Base-by-base conservation (phyloP, 495 filamentous ascomycete genomes). In the Xylaria curta region DNA sequence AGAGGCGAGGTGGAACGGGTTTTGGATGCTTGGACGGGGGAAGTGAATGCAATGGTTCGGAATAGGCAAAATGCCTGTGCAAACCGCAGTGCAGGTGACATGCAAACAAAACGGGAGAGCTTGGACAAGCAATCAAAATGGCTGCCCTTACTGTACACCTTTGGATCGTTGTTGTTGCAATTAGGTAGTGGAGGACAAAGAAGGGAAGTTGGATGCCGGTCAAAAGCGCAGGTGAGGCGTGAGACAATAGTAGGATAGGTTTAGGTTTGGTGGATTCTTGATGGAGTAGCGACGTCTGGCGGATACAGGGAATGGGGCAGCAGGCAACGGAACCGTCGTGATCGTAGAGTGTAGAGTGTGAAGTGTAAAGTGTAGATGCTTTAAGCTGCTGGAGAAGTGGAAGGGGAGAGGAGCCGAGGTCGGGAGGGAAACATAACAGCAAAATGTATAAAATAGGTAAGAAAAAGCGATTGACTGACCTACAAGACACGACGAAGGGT, bases 121-220 rank as follows among this genome's bases (percentile, higher is more conserved):
- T 31, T 44, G 38, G 36, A 15, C 21, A 28, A n/a, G 8, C 15
- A n/a, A 69, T 60, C 49, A 44, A 31, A 12, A 62, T 61, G 33
- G 10, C 12, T 46, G 19, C 42, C n/a, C 59, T 63, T 70, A 70
- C 38, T 42, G 1, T 42, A 42, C 58, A 5, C 60, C 62, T 70
- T 61, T 51, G 46, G 59, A 33, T 33, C 13, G 4, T 56, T 56
- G 47, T 26, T 26, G 60, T 38, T 64, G 59, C 44, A 64, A 13
- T n/a, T 17, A n/a, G 66, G 42, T 8, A 24, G 56, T 5, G 10
- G 44, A 64, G 60, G 56, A 70, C 68, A 70, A 70, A 70, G 68
- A 40, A 64, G 46, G n/a, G 46, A 44, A 54, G 51, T 21, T 31
- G 46, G 24, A 63, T 33, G 42, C 31, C 31, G 44, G 31, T 36